These are phyloP conservation scores for Skeletonema costatum DNA, from an alignment of 108 stramenopile species.

Conservation along the genomic window DNA sequence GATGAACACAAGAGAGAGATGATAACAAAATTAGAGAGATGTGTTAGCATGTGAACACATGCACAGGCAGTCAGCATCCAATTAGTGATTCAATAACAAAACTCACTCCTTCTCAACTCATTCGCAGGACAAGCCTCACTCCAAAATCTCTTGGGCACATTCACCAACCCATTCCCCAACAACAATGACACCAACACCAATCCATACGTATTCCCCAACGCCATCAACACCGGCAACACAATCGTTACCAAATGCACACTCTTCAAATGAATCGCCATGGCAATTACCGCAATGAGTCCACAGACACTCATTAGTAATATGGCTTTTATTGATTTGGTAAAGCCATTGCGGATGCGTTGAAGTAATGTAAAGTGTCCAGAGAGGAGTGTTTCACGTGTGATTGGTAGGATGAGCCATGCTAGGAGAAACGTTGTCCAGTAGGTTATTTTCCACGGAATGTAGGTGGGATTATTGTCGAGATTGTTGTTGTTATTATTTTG, in stretches of 20 bases:
- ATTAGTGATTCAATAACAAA: background rate
- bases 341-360: slow-evolving; percentile 54
- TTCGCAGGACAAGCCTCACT: slow-evolving; percentile 53
- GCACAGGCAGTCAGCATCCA: no score
- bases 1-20: background rate
- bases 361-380: slow-evolving; percentile 68
- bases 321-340: slow-evolving; percentile 29
- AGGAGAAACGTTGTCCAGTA: slow-evolving; percentile 85
- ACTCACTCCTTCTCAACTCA: slow-evolving; percentile 53
- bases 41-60: background rate
- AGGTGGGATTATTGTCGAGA: slow-evolving; percentile 39
- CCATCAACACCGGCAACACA: slow-evolving; percentile 74
- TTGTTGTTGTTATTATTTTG: slow-evolving; percentile 1
- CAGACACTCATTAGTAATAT: slow-evolving; percentile 21
- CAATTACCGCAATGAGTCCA: slow-evolving; percentile 36
- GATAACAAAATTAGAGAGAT: no score
- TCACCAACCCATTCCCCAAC: slow-evolving; percentile 82
- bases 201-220: slow-evolving; percentile 86
- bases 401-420: slow-evolving; percentile 76
- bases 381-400: slow-evolving; percentile 55
- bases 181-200: slow-evolving; percentile 74
- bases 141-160: slow-evolving; percentile 76
- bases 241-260: slow-evolving; percentile 23
- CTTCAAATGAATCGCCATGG: slow-evolving; percentile 48
- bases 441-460: slow-evolving; percentile 49